phyloP scores from a whole-genome alignment of 805 yeast species.

The Candida broadrunensis region DNA sequence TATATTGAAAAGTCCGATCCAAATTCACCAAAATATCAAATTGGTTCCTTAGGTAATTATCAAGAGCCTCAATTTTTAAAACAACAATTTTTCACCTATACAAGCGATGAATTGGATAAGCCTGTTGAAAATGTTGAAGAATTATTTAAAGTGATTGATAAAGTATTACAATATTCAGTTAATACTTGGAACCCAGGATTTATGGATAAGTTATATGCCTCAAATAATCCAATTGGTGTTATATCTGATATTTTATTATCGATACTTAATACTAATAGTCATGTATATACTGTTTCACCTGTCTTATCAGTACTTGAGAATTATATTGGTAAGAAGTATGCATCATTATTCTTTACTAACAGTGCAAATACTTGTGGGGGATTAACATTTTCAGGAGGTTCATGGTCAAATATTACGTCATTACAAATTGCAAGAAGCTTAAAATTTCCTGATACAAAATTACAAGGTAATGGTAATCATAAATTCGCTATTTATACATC shows the following conservation, averaged over 20 bases:
- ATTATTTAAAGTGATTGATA: slow-evolving; percentile 49
- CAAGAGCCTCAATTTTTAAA: slow-evolving; percentile 50
- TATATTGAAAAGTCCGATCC: slow-evolving; percentile 52
- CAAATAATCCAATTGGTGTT: slow-evolving; percentile 83
- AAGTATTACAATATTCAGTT: slow-evolving; percentile 62
- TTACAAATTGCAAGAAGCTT: slow-evolving; percentile 70
- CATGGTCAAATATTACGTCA: slow-evolving; percentile 80
- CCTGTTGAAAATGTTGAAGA: slow-evolving; percentile 35
- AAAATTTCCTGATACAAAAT: slow-evolving; percentile 66
- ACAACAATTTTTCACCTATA: slow-evolving; percentile 24
- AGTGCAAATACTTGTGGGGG: slow-evolving; percentile 64
- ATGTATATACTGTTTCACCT: slow-evolving; percentile 83
- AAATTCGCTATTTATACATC: slow-evolving; percentile 72
- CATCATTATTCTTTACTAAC: slow-evolving; percentile 51
- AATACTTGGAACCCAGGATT: slow-evolving; percentile 89
- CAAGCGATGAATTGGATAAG: slow-evolving; percentile 20
- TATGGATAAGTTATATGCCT: slow-evolving; percentile 78
- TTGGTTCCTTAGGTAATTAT: slow-evolving; percentile 49
- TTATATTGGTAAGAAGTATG: slow-evolving; percentile 64
- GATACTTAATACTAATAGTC: slow-evolving; percentile 76
- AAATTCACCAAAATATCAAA: slow-evolving; percentile 22
- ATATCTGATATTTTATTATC: slow-evolving; percentile 68
- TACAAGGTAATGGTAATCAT: slow-evolving; percentile 47
- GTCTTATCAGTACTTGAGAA: slow-evolving; percentile 74
- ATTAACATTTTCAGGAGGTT: slow-evolving; percentile 81